These are phyloP conservation scores for Lumnitzera racemosa DNA, from an alignment of 345 rosid species.

Conservation along the genomic window DNA sequence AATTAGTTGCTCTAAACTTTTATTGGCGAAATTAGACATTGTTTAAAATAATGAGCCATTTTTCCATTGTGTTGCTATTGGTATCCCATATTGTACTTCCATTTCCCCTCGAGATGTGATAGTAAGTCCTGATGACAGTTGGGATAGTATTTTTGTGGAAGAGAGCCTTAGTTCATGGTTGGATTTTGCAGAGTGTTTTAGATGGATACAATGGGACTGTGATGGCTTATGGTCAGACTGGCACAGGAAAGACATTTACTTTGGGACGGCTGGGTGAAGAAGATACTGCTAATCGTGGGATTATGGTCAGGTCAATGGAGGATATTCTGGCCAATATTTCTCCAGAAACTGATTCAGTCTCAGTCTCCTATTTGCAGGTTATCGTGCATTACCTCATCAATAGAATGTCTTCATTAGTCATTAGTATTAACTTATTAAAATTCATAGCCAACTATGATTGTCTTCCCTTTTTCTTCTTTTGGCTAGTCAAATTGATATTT, in stretches of 20 bases:
- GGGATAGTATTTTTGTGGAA: too few species aligned
- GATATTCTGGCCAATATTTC: slow-evolving; percentile 71
- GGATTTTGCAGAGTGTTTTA: slow-evolving; percentile 62
- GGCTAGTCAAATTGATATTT: too few species aligned
- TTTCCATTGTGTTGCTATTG: not conserved
- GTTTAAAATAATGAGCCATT: not conserved
- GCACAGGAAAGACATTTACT: slow-evolving; percentile 97
- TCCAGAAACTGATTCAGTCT: slow-evolving; percentile 58
- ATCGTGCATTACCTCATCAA: not conserved
- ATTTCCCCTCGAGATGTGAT: too few species aligned
- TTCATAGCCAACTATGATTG: not conserved
- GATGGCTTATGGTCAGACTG: slow-evolving; percentile 99
- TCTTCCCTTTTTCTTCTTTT: slow-evolving; percentile 2
- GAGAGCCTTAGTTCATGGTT: slow-evolving; percentile 4
- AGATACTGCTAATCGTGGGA: slow-evolving; percentile 89
- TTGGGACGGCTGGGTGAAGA: slow-evolving; percentile 93
- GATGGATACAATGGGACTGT: slow-evolving; percentile 96
- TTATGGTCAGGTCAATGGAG: slow-evolving; percentile 99
- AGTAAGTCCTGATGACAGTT: too few species aligned
- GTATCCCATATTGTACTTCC: too few species aligned
- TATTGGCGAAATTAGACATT: not conserved
- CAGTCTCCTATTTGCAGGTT: slow-evolving; percentile 91
- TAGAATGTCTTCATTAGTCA: not conserved
- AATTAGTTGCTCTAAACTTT: not conserved
- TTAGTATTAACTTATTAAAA: not conserved